phyloP scores from a whole-genome alignment of 208 protist species.

The Leishmania martiniquensis region DNA sequence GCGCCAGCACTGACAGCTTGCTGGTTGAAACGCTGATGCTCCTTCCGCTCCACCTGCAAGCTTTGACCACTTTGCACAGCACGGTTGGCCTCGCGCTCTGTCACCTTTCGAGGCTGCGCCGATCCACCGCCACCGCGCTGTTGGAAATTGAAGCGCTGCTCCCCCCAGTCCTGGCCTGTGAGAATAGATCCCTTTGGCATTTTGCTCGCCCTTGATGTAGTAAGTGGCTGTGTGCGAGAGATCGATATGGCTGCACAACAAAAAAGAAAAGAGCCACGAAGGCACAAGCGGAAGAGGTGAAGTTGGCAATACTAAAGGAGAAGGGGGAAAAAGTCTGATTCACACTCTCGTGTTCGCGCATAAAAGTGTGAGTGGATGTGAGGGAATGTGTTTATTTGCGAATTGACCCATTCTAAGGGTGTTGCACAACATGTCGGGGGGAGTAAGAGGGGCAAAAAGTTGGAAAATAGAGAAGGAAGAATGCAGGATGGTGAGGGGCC shows the following conservation, averaged over 20 bases:
- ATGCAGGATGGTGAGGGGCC: background rate
- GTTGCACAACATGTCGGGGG: background rate
- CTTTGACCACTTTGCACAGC: constrained; percentile 70
- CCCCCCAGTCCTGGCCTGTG: constrained; percentile 88
- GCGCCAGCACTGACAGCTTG: constrained; percentile 65
- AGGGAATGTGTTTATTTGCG: background rate
- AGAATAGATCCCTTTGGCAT: constrained; percentile 53
- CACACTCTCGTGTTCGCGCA: background rate
- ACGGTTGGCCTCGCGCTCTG: constrained; percentile 75
- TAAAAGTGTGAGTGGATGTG: background rate
- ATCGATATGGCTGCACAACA: too few relatives aligned
- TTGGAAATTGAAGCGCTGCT: constrained; percentile 87
- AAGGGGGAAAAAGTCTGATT: background rate
- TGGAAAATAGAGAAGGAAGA: background rate
- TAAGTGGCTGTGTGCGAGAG: background rate
- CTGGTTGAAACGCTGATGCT: constrained; percentile 71
- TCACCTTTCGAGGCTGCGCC: constrained; percentile 52
- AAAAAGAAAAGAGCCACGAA: too few relatives aligned
- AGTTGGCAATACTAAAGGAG: background rate
- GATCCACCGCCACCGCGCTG: constrained; percentile 26
- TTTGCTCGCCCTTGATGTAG: background rate
- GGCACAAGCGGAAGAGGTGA: background rate
- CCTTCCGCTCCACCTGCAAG: constrained; percentile 70
- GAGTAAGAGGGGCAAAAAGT: background rate
- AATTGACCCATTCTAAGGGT: background rate